phyloP scores from a whole-genome alignment of 78 protist genomes.

The Bigelowiella natans region DNA sequence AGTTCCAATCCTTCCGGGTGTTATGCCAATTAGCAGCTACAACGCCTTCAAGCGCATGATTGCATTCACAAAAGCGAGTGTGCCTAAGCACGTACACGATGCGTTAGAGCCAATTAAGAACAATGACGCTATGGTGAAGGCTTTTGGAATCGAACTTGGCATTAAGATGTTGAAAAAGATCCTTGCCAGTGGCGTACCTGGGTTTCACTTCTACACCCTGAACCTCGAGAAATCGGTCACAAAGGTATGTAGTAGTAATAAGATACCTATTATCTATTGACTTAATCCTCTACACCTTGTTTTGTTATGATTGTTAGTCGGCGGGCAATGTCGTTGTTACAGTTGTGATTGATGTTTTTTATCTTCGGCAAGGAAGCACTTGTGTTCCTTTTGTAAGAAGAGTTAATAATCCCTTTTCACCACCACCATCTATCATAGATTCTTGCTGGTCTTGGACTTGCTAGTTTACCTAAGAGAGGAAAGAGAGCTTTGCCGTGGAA shows the following conservation, averaged over 20 bases:
- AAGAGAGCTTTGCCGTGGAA: not conserved
- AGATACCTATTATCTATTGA: constrained; percentile 28
- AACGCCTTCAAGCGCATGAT: constrained; percentile 62
- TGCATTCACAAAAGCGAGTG: not conserved
- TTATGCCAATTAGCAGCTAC: constrained; percentile 85
- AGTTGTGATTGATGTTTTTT: too few species aligned
- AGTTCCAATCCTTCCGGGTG: constrained; percentile 90
- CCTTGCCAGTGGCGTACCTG: constrained; percentile 42
- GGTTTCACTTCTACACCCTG: constrained; percentile 88
- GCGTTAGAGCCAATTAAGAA: constrained; percentile 58
- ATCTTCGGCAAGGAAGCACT: too few species aligned
- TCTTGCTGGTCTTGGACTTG: not conserved
- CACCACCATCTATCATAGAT: not conserved
- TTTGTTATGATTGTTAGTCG: too few species aligned
- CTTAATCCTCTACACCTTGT: not conserved
- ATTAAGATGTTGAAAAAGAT: constrained; percentile 42
- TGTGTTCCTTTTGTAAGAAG: too few species aligned
- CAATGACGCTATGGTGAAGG: constrained; percentile 59
- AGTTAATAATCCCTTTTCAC: too few species aligned
- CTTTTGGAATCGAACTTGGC: constrained; percentile 53
- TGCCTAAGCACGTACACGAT: constrained; percentile 24
- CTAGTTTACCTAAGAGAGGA: not conserved
- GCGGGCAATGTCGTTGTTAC: too few species aligned
- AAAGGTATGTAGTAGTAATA: constrained; percentile 49
- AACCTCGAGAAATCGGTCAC: constrained; percentile 65